Base-by-base conservation (phyloP, 23 red algal species). In the Gracilaria gracilis region DNA sequence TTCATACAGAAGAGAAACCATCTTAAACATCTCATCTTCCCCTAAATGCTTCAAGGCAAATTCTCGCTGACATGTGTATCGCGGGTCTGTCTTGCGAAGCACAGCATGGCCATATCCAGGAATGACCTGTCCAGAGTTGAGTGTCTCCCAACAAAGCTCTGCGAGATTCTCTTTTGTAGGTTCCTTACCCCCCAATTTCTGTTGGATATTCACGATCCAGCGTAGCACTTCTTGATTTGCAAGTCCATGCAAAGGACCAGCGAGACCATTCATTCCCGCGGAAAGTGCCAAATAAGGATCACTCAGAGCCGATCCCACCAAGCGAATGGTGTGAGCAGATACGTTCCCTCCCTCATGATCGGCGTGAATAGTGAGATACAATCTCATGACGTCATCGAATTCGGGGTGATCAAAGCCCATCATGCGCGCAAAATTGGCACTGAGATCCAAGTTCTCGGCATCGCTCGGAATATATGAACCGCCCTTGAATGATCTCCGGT, bases 271-370 rank as follows among this genome's bases (percentile, higher is more conserved):
- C 79, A 98, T 65, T 33, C 96, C 96, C 64, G 93, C 93, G 19
- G 96, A 90, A 48, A 98, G 84, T 9, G 96, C 58, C 9, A 93
- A 38, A 64, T 84, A 98, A 38, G 96, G 93, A 81, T 98, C 96
- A 25, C 86, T 92, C 62, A 98, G 89, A 37, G 96, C 96, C 32
- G 96, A 98, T 46, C 96, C 96, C 8, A 98, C 96, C 61, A 98
- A 76, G 34, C 91, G 89, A 34, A 98, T 87, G 20, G 92, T 54
- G 28, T 98, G 93, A 21, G 96, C 96, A 35, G 96, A 98, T 28
- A 98, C 96, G 74, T 98, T 98, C 20, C 96, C 96, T 62, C 96
- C 96, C 71, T 98, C 96, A 70, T 98, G 96, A 77, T 98, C 96
- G 25, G 93, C 80, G 92, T 98, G 96, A 79, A 98, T 95, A 19